Evolutionary conservation across 495 filamentous ascomycete species (phyloP), one percentile per base, ranked within the genome.

Genomic region (Umbilicaria muhlenbergii): DNA sequence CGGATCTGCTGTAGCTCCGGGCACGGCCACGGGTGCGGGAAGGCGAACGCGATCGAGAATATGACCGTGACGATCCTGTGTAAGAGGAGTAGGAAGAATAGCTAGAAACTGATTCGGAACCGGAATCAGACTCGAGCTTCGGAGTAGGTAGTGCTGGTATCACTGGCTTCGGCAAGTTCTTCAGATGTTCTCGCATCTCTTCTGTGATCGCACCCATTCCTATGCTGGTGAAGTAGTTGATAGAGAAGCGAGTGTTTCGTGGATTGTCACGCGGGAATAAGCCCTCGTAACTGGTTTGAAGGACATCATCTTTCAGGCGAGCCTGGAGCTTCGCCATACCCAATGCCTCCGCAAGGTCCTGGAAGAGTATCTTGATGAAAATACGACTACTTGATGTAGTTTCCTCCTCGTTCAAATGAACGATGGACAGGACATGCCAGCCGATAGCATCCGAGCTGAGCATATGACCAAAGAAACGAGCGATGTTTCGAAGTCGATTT

Each of bases 201-300:
- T 96, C 92, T 11, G 91, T 99, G 50, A 99, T 64, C 28, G 71
- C 75, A 60, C 91, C 91, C 80, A 99, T 87, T 46, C 86, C 86
- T 58, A 99, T 89, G 51, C 83, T 86, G 7, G 91, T 99, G 61
- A 96, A 96, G 65, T 93, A 99, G 60, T 99, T 99, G 75, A 96
- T 92, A 15, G 89, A 84, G 68, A 99, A 99, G 36, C 91, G 78
- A 12, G 85, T 89, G 60, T 94, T 86, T 44, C 81, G 76, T 7
- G 85, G 77, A 54, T 89, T 84, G 54, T 95, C 86, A 33, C 56
- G 55, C 0, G 91, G 92, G 73, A 99, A 99, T 8, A 99, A 64
- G 40, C 92, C 89, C 24, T 81, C 72, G 46, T 92, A 80, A 54
- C 76, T 82, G 38, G 84, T 75, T 43, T 80, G 80, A 12, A 94